A percentile compares a stretch with the other conserved stretches of the same genome.
These are phyloP conservation scores for Aureobasidium sp. DNA, from an alignment of 2,329 filamentous ascomycete species.

Conservation along the genomic window DNA sequence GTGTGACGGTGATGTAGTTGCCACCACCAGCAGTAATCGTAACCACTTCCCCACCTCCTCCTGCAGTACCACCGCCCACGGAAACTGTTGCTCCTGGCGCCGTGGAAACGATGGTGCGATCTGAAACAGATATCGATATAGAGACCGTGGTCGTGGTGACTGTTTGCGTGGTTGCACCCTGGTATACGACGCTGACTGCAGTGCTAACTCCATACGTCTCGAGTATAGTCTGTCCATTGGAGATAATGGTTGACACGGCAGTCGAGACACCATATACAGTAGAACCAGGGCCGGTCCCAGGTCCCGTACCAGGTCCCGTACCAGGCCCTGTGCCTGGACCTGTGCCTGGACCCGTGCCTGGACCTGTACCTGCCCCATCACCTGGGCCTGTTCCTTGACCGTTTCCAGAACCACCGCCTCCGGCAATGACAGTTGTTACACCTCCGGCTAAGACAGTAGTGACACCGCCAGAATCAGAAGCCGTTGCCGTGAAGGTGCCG, in stretches of 20 bases:
- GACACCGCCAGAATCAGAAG: background rate
- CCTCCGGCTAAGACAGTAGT: background rate
- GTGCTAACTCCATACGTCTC: constrained; percentile 25
- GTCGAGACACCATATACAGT: constrained; percentile 24
- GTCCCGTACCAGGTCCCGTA: constrained; percentile 11
- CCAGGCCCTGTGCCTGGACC: constrained; percentile 16
- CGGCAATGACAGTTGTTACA: background rate
- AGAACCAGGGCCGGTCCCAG: constrained; percentile 14
- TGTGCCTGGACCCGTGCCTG: constrained; percentile 7
- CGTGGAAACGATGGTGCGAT: constrained; percentile 18
- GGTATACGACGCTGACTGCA: constrained; percentile 21
- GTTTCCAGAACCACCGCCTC: constrained; percentile 9
- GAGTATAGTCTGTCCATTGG: constrained; percentile 22
- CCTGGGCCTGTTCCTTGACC: constrained; percentile 17
- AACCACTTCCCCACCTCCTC: constrained; percentile 16
- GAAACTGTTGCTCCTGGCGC: constrained; percentile 17
- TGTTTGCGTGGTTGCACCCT: constrained; percentile 20
- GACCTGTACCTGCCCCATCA: constrained; percentile 16
- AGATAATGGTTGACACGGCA: constrained; percentile 22
- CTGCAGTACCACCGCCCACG: constrained; percentile 8
- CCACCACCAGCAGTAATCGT: constrained; percentile 21
- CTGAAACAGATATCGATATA: constrained; percentile 18
- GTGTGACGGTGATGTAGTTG: constrained; percentile 21
- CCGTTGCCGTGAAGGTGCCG: constrained; percentile 8
- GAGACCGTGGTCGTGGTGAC: constrained; percentile 23